A percentile compares a stretch with the other conserved stretches of the same genome.
These are phyloP conservation scores for Colletotrichum nymphaeae DNA, from an alignment of 2,329 filamentous ascomycete species.

Conservation along the genomic window DNA sequence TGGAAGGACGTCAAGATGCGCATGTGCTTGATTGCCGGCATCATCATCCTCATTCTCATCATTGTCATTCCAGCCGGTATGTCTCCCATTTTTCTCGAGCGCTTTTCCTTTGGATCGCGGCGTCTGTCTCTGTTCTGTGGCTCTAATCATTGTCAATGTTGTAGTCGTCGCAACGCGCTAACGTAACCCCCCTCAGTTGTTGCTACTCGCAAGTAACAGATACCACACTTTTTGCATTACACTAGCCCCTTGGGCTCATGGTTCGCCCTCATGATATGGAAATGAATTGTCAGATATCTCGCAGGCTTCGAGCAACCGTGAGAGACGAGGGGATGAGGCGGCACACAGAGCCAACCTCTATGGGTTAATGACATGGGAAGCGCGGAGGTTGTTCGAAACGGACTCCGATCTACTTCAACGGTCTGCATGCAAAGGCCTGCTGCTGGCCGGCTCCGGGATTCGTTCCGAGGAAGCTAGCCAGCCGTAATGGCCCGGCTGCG, in stretches of 20 bases:
- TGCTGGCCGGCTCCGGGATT: conserved; percentile 11
- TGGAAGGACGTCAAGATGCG: conserved; percentile 99
- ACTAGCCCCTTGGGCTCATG: conserved; percentile 39
- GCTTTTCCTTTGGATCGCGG: conserved; percentile 34
- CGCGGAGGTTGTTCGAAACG: conserved; percentile 48
- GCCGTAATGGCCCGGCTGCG: conserved; percentile 35
- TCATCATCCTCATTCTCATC: conserved; percentile 90
- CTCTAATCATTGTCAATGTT: conserved; percentile 18
- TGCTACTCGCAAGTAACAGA: conserved; percentile 52
- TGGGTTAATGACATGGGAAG: conserved; percentile 35
- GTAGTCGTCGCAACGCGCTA: conserved; percentile 51
- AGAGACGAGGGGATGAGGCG: conserved; percentile 19
- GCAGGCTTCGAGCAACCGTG: conserved; percentile 36
- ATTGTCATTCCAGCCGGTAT: conserved; percentile 94
- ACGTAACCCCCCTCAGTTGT: conserved; percentile 49
- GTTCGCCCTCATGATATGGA: conserved; percentile 35
- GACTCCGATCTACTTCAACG: conserved; percentile 29
- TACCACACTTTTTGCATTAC: conserved; percentile 37
- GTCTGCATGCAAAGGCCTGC: conserved; percentile 20
- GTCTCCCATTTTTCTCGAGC: conserved; percentile 44
- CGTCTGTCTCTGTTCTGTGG: conserved; percentile 2
- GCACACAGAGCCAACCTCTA: conserved; percentile 20
- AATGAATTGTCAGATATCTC: conserved; percentile 33
- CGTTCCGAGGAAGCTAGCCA: conserved; percentile 13
- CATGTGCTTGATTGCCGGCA: conserved; percentile 91